Evolutionary conservation across 2,329 filamentous ascomycete species (phyloP).

Genomic region (Aspergillus fischeri): DNA sequence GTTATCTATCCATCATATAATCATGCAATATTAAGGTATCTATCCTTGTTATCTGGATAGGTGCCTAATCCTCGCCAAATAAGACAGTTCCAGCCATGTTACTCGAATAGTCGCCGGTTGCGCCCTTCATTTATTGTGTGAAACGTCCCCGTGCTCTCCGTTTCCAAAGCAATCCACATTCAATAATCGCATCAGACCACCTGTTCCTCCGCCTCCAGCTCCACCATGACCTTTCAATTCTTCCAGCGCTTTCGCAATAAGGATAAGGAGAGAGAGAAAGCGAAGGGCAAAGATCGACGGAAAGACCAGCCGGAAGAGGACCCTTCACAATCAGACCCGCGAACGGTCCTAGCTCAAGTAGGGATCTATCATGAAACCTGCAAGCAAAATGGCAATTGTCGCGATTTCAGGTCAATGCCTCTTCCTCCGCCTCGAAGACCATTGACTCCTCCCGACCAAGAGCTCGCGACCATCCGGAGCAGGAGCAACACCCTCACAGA

Average conservation of each 20-base stretch:
- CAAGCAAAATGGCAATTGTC: background rate
- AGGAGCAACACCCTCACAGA: background rate
- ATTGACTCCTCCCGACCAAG: background rate
- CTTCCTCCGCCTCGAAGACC: background rate
- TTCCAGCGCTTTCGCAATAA: background rate
- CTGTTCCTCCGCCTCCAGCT: background rate
- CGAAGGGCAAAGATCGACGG: background rate
- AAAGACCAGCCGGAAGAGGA: background rate
- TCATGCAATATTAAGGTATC: background rate
- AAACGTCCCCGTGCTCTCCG: background rate
- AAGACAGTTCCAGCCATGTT: background rate
- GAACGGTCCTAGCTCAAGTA: background rate
- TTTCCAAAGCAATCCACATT: background rate
- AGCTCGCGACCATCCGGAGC: background rate
- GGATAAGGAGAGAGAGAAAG: background rate
- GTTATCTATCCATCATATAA: background rate
- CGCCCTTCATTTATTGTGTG: background rate
- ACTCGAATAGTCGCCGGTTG: background rate
- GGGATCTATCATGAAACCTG: background rate
- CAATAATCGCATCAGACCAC: background rate
- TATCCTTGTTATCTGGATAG: background rate
- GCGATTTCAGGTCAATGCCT: background rate
- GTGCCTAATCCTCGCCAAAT: background rate
- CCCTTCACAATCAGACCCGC: background rate
- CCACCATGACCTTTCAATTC: background rate